Percentiles rank a stretch among this genome's conserved stretches.
Evolutionary conservation across 768 basidiomycete species (phyloP).

Genomic region (Epithele typhae): DNA sequence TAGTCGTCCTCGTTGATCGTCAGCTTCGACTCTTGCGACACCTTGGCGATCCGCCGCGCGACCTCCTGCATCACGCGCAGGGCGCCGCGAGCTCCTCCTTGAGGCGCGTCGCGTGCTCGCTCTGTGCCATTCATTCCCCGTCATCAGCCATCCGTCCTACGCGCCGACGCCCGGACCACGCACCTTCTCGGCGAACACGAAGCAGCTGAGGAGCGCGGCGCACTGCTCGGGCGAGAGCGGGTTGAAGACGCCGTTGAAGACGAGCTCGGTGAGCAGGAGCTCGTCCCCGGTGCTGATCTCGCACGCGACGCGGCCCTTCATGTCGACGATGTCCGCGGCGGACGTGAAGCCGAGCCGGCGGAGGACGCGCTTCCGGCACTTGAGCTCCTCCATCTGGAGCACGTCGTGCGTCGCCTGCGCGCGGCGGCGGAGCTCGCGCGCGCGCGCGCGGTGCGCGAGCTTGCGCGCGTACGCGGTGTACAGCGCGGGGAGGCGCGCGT

Average conservation of each 20-base stretch:
- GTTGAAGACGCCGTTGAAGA: conserved; percentile 98
- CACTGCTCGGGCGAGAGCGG: conserved; percentile 85
- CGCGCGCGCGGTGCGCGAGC: conserved; percentile 59
- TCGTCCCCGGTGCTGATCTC: conserved; percentile 99
- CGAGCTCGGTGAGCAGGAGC: conserved; percentile 89
- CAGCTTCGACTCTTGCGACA: conserved; percentile 91
- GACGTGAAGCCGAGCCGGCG: conserved; percentile 89
- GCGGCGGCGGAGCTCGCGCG: conserved; percentile 76
- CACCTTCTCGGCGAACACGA: conserved; percentile 97
- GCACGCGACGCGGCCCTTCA: conserved; percentile 97
- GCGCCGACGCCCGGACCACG: conserved; percentile 4
- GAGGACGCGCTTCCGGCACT: conserved; percentile 90
- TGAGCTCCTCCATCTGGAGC: conserved; percentile 94
- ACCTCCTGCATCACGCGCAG: conserved; percentile 94
- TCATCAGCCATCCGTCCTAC: too few species aligned
- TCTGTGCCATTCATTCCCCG: conserved; percentile 56
- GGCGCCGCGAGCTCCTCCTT: conserved; percentile 90
- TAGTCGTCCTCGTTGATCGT: conserved; percentile 90
- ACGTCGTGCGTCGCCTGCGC: conserved; percentile 91
- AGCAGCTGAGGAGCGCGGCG: conserved; percentile 92
- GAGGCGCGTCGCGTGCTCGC: conserved; percentile 78
- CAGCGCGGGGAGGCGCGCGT: conserved; percentile 71
- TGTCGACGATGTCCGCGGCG: conserved; percentile 87
- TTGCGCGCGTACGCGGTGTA: conserved; percentile 82
- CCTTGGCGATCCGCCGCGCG: conserved; percentile 93